Evolutionary conservation across 2,329 filamentous ascomycete species (phyloP).

Genomic region (Neofusicoccum parvum): DNA sequence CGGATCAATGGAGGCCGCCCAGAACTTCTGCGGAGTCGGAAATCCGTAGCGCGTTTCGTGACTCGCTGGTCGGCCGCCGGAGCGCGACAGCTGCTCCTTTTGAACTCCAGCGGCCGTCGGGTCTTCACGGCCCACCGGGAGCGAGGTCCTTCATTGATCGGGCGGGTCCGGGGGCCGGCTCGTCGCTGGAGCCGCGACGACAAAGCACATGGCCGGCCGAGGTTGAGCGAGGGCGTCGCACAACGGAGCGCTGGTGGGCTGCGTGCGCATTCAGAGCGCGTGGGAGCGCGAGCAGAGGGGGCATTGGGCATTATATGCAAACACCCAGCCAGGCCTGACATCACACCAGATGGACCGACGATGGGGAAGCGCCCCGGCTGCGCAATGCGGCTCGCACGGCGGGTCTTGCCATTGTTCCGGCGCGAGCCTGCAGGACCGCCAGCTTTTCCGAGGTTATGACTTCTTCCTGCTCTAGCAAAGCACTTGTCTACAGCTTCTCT

Average conservation of each 20-base stretch:
- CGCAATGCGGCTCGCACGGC: neutral
- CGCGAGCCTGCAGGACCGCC: neutral
- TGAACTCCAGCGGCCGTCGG: slow-evolving; percentile 7
- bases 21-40: slow-evolving; percentile 8
- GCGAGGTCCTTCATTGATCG: neutral
- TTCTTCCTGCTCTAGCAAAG: neutral
- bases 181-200: neutral
- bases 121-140: slow-evolving; percentile 15
- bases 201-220: neutral
- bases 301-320: slow-evolving; percentile 14
- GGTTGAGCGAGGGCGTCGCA: neutral
- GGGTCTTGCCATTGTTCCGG: slow-evolving; percentile 1
- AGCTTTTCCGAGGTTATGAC: slow-evolving; percentile 1
- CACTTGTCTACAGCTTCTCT: slow-evolving; percentile 1
- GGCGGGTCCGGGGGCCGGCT: slow-evolving; percentile 5
- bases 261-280: neutral
- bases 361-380: neutral
- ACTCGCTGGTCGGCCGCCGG: neutral
- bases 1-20: slow-evolving; percentile 8
- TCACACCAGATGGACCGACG: slow-evolving; percentile 16
- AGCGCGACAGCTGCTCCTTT: slow-evolving; percentile 14
- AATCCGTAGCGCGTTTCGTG: slow-evolving; percentile 9
- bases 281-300: neutral
- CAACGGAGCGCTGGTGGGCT: neutral
- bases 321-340: neutral